These are phyloP conservation scores for Lolium rigidum DNA, from an alignment of 176 grass and related monocot genomes.

Conservation along the genomic window DNA sequence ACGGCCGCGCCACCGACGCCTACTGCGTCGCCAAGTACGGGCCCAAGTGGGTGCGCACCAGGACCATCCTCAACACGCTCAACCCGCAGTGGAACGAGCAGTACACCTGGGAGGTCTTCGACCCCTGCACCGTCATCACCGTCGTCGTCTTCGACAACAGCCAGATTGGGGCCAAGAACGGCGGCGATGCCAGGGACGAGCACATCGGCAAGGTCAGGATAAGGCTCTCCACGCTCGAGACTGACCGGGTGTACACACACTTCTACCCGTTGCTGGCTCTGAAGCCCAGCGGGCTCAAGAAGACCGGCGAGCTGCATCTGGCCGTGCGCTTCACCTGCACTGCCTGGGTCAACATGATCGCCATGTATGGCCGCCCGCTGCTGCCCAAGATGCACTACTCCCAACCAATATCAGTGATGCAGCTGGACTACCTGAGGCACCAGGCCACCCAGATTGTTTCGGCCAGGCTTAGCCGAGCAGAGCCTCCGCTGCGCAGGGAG, in stretches of 20 bases:
- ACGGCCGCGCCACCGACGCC: conserved; percentile 71
- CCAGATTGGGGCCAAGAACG: conserved; percentile 66
- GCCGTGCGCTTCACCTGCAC: conserved; percentile 93
- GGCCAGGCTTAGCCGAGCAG: conserved; percentile 70
- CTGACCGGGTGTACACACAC: conserved; percentile 91
- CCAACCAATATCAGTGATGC: conserved; percentile 78
- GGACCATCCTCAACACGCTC: conserved; percentile 75
- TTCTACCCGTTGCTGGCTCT: conserved; percentile 88
- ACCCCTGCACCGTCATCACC: conserved; percentile 89
- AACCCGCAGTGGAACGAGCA: conserved; percentile 96
- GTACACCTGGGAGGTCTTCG: conserved; percentile 97
- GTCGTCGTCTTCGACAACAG: conserved; percentile 87
- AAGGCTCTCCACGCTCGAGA: conserved; percentile 79
- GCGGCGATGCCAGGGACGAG: conserved; percentile 62
- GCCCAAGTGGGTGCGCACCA: conserved; percentile 86
- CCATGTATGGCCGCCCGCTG: conserved; percentile 73
- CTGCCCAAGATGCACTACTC: conserved; percentile 96
- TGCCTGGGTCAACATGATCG: conserved; percentile 92
- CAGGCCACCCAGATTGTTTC: conserved; percentile 84
- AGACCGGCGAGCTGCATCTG: conserved; percentile 89
- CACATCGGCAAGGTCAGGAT: conserved; percentile 94
- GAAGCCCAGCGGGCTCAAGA: conserved; percentile 78
- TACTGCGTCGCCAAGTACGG: conserved; percentile 97
- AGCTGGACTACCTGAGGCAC: conserved; percentile 76
- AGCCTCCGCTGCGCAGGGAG: conserved; percentile 80